Evolutionary conservation across 2,329 filamentous ascomycete genomes (phyloP).

Genomic region (Fusarium sp.): DNA sequence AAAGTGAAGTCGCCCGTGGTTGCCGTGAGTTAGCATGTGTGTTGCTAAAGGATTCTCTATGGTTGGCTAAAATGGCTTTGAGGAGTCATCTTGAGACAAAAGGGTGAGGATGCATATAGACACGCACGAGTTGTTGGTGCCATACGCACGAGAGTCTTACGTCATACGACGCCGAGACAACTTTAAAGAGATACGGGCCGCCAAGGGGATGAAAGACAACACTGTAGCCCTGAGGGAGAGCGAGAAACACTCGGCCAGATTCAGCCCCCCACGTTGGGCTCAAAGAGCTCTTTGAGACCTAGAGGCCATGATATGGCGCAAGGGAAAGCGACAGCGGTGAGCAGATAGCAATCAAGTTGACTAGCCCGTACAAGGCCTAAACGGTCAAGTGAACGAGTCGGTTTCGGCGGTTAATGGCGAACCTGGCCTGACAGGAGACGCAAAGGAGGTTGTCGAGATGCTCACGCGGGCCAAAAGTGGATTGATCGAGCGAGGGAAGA

Average conservation of each 20-base stretch:
- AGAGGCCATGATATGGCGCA: not conserved
- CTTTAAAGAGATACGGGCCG: not conserved
- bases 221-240: not conserved
- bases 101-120: not conserved
- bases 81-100: not conserved
- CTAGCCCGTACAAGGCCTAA: not conserved
- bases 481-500: conserved; percentile 12
- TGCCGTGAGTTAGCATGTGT: not conserved
- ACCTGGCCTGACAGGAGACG: conserved; percentile 21
- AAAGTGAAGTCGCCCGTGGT: not conserved
- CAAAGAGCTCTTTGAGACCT: not conserved
- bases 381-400: not conserved
- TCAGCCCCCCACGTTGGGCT: not conserved
- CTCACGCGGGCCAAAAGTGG: conserved; percentile 38
- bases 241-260: not conserved
- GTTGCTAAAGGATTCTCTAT: not conserved
- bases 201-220: not conserved
- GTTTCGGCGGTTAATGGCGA: conserved; percentile 24
- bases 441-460: conserved; percentile 30
- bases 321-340: conserved; percentile 20
- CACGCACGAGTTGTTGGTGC: not conserved
- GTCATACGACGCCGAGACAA: conserved; percentile 13
- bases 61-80: not conserved
- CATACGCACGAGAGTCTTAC: conserved; percentile 14
- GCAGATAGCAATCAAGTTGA: not conserved